Base-by-base conservation (phyloP, 2,329 filamentous ascomycete species). In the Lithohypha guttulata region DNA sequence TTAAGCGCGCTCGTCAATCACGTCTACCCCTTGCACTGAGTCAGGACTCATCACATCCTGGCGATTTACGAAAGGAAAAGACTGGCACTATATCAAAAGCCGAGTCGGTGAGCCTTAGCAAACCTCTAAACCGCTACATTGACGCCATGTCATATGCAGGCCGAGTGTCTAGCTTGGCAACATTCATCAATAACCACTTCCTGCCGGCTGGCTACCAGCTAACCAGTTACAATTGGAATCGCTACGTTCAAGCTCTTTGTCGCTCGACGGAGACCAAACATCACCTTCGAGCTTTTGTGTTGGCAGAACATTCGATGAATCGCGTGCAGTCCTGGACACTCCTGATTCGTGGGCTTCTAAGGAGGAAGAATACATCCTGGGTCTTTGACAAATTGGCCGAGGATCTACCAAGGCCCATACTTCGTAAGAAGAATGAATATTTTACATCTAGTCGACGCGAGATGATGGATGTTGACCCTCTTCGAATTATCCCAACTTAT, bases 141-240 rank as follows among this genome's bases (percentile, higher is more conserved):
- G 58, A 60, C 36, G 66, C 69, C 36, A 57, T 80, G 7, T 57
- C 63, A 21, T 52, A 51, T 17, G 73, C 75, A 40, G 71, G 74
- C 43, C 66, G 73, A 33, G 60, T 75, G 5, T 54, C 59, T 8
- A 68, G 65, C 14, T 62, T 84, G 9, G 54, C 66, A 4, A 43
- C 61, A 6, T 59, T 73, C 11, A 57, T 86, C 19, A 58, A 66
- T 15, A 59, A 13, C 4, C 17, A 70, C n/a, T 64, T 87, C 8
- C 64, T 74, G 6, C 55, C 57, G 1, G 68, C 71, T 27, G 89
- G 87, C 8, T 95, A 89, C 63, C 63, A 66, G 19, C 60, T 95
- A 42, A 79, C 84, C 53, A 79, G 74, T 55, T 71, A 71, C 51
- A 86, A 84, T 50, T 93, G 85, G 85, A 91, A 93, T 55, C 68